Base-by-base conservation (phyloP, 768 basidiomycete genomes). In the Lactarius pseudohatsudake region DNA sequence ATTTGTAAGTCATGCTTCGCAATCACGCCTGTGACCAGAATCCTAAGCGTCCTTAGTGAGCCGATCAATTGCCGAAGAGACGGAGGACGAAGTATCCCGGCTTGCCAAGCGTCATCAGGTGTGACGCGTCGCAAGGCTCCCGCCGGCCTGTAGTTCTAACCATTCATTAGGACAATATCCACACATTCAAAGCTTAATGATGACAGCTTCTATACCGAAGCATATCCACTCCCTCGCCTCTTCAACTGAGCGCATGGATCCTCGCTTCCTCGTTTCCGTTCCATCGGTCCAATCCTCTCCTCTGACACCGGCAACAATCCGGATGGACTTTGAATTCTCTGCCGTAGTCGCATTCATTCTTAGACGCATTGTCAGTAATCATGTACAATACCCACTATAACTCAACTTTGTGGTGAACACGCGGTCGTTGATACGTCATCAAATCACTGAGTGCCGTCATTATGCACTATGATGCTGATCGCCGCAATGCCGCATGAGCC, bases 41-140 rank as follows among this genome's bases (percentile, higher is more conserved):
- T 20, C 7, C 38, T 62, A 40, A 62, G 18, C 53, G 20, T 13
- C 6, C 16, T 56, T 32, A 62, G 61, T 62, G 61, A 62, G 54
- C 18, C 61, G 30, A 32, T 56, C 53, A 1, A 55, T 62, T n/a
- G 61, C 61, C 20, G 53, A 62, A 32, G 61, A 62, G 40, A 62
- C 61, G 20, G 38, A 28, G 10, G 61, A 62, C 0, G 61, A 62
- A 38, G 54, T 62, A 3, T 36, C 61, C 16, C 53, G n/a, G 26
- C 53, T 62, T 22, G 36, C 38, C 30, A 53, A 62, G 32, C 53
- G 61, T 13, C 28, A 62, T 56, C 36, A 62, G 61, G 61, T 62
- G 41, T 9, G 18, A 2, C 20, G 20, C 30, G 34, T 36, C 22
- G n/a, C 28, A 16, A 34, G 55, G 5, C n/a, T 9, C 15, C 22